A percentile compares a stretch with the other conserved stretches of the same genome.
These are phyloP conservation scores for Hymenoscyphus linearis DNA, from an alignment of 2,329 filamentous ascomycete genomes.

Conservation along the genomic window DNA sequence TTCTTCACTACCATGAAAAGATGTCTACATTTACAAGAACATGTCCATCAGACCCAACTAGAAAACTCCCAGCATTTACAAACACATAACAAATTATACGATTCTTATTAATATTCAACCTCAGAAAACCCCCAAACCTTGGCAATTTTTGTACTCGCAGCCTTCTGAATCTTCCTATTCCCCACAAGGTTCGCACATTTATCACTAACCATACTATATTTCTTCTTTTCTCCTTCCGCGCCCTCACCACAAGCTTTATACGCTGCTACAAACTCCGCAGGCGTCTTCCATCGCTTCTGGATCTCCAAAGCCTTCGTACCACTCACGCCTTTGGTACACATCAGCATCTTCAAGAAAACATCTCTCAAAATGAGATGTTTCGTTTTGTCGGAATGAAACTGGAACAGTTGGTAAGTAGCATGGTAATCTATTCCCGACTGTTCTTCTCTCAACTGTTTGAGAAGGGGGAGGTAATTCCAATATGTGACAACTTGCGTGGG, in stretches of 20 bases:
- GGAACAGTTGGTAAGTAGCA: constrained; percentile 67
- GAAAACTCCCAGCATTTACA: not conserved
- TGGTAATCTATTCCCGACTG: constrained; percentile 49
- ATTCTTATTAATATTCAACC: not conserved
- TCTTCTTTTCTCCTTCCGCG: constrained; percentile 45
- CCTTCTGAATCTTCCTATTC: constrained; percentile 62
- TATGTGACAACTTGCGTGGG: constrained; percentile 59
- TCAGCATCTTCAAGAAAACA: constrained; percentile 77
- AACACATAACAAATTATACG: not conserved
- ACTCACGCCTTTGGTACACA: constrained; percentile 71
- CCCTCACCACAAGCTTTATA: constrained; percentile 51
- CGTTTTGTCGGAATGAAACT: constrained; percentile 68
- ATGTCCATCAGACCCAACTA: not conserved
- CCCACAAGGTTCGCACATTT: constrained; percentile 55
- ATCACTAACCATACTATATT: constrained; percentile 54
- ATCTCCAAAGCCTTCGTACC: constrained; percentile 77
- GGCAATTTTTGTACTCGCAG: constrained; percentile 63
- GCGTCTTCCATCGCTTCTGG: constrained; percentile 72
- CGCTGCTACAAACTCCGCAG: constrained; percentile 64
- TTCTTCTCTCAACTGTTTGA: constrained; percentile 52
- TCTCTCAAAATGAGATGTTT: constrained; percentile 69
- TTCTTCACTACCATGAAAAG: not conserved
- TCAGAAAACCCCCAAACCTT: constrained; percentile 57
- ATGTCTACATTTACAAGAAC: not conserved
- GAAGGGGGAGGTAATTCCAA: constrained; percentile 59